Evolutionary conservation across 1,139 yeast species (phyloP), one percentile per base, ranked within the genome.

Genomic region (Suhomyces panamericanus): DNA sequence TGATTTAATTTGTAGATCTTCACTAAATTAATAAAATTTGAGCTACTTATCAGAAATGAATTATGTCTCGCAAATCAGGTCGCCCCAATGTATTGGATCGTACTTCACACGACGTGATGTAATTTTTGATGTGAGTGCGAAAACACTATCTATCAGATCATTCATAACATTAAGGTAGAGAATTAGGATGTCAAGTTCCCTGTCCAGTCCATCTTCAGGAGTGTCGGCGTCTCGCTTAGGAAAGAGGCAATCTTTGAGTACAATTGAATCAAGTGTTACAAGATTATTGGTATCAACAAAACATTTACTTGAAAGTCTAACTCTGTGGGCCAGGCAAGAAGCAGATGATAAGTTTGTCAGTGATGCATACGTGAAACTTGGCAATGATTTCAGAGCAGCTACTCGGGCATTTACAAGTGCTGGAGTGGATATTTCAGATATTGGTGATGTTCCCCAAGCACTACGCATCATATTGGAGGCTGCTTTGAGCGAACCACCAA

Each of bases 311-410:
- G 96, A 88, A 56, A 80, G 90, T 30, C 70, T 95, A 44, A 89
- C 96, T 0, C 90, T 83, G 51, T 95, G 99, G 99, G 93, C 99
- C 1, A 77, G 83, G 48, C 81, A 80, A 26, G 78, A 79, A 30
- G 91, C 89, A 3, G 78, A 85, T 32, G 98, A 91, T 45, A 81
- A 81, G 48, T 89, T 81, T 53, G 97, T 95, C 2, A 88, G 96
- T 3, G 91, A 90, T 60, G 87, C 93, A 6, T 95, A 90, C 62
- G 99, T 95, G 12, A 85, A 83, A 53, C 75, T 95, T 32, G 99
- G 99, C 0, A 93, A 93, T 61, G 97, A 93, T 64, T 95, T 90
- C 69, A 83, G 95, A 55, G 81, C 88, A 2, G 90, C 96, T 0
- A 83, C 93, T 15, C 77, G 89, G 50, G 85, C 89, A 2, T 87